Evolutionary conservation across 2,329 filamentous ascomycete species (phyloP), one percentile per base, ranked within the genome.

Genomic region (Eutypa lata): DNA sequence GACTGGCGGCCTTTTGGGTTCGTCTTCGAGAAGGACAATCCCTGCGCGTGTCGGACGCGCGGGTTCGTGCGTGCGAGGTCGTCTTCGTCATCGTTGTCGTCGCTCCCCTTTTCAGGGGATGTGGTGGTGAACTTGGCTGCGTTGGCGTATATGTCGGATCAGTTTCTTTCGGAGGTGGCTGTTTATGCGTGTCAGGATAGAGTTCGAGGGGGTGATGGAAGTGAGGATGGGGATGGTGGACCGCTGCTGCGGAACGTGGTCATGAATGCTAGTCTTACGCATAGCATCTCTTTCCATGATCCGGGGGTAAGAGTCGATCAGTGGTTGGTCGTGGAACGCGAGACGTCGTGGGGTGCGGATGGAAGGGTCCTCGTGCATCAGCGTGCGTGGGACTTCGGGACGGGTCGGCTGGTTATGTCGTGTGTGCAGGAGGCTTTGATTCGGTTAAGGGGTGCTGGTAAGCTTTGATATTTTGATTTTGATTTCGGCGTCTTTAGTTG

Each of bases 271-370:
- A 55, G 22, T 19, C 40, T 58, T 8, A 57, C 50, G 37, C 54
- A 60, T 51, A 50, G 24, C 18, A 47, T 57, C 1, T 58, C 51
- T 40, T 57, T 58, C 35, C 56, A 60, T 44, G 49, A 54, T 22
- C 51, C 54, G 2, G 46, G 44, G n/a, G 49, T 37, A 3, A 44
- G 28, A 6, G 47, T 50, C 21, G 55, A 61, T 22, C 47, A 55
- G 6, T 57, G 57, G 57, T 46, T 59, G 46, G 49, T 50, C 14
- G 50, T 43, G 19, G 58, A 56, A 43, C 49, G 58, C 8, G 47
- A 49, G 19, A 57, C 57, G 7, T 43, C 47, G 5, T 59, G 55
- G 54, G 58, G 51, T 21, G 51, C 50, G n/a, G 49, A 59, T 37
- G 54, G 58, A 7, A 52, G 58, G 18, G 51, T 57, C 2, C 49